Evolutionary conservation across 1,139 yeast species (phyloP), one percentile per base, ranked within the genome.

Genomic region (Saccharomyces hybrid): DNA sequence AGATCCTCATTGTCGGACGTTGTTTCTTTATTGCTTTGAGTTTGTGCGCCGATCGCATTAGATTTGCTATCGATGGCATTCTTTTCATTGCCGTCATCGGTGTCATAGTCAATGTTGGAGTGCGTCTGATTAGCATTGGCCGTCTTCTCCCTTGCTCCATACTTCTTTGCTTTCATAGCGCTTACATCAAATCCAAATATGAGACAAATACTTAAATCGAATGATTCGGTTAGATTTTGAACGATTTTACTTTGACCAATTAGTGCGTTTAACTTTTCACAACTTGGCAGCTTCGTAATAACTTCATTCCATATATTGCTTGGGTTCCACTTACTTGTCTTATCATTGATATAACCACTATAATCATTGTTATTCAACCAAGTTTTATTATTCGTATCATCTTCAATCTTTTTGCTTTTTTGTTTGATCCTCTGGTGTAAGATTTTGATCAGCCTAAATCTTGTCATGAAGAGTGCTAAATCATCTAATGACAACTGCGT

Each of bases 271-370:
- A 57, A 79, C 64, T 59, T 76, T 73, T 66, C 80, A 38, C 44
- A 38, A 20, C 5, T 20, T 16, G 44, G 44, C 73, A 55, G 77
- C 57, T 34, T 63, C 71, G 59, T 73, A 67, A 65, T 73, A 50
- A 79, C 78, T 44, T 78, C 79, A 66, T 79, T 80, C 67, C 82
- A 81, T 31, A 71, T 65, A 44, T 78, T 73, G 50, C 70, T 62
- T 0, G 86, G 84, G 59, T 81, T 76, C 26, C 62, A 64, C n/a
- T 59, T 57, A 49, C 67, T 53, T 3, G 61, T 57, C 48, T 68
- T 64, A 48, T 68, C 66, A 11, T 61, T 61, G 38, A 67, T 58
- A 1, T 65, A 65, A 13, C 46, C 52, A 51, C 61, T 60, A 52
- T 59, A 61, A 11, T 57, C 62, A 56, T 64, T 69, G 4, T 59